Percentiles rank a stretch among this genome's conserved stretches.
These are phyloP conservation scores for Globisporangium apiculatum DNA, from an alignment of 352 stramenopile species.

Conservation along the genomic window DNA sequence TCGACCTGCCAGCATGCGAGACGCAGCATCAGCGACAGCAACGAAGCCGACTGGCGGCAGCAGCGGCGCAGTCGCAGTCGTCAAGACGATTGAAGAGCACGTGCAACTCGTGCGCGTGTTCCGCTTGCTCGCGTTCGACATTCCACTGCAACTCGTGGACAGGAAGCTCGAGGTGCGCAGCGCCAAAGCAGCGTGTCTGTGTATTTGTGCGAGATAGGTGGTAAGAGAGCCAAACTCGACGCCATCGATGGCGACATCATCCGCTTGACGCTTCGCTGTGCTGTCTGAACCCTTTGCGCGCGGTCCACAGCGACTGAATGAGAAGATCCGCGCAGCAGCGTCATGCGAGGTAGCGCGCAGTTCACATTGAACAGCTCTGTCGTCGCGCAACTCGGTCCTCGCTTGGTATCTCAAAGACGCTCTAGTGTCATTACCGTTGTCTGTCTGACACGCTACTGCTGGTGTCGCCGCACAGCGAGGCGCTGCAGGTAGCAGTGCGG, in stretches of 20 bases:
- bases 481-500: too few relatives aligned
- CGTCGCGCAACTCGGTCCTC: too few relatives aligned
- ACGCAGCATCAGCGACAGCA: neutral
- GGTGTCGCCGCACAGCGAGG: too few relatives aligned
- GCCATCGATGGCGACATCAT: too few relatives aligned
- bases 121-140: constrained; percentile 57
- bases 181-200: neutral
- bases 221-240: too few relatives aligned
- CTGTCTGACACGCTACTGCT: too few relatives aligned
- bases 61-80: constrained; percentile 17
- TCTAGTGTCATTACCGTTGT: too few relatives aligned
- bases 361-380: too few relatives aligned
- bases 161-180: constrained; percentile 48
- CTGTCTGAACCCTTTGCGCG: neutral
- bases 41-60: constrained; percentile 1
- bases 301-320: constrained; percentile 28
- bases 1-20: too few relatives aligned
- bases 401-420: too few relatives aligned
- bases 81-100: constrained; percentile 60
- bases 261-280: too few relatives aligned
- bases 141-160: constrained; percentile 46
- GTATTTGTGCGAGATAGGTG: neutral
- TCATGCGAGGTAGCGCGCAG: constrained; percentile 4
- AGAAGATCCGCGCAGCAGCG: constrained; percentile 18
- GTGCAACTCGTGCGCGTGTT: constrained; percentile 71